Base-by-base conservation (phyloP, 768 basidiomycete species). In the Naganishia antarctica region DNA sequence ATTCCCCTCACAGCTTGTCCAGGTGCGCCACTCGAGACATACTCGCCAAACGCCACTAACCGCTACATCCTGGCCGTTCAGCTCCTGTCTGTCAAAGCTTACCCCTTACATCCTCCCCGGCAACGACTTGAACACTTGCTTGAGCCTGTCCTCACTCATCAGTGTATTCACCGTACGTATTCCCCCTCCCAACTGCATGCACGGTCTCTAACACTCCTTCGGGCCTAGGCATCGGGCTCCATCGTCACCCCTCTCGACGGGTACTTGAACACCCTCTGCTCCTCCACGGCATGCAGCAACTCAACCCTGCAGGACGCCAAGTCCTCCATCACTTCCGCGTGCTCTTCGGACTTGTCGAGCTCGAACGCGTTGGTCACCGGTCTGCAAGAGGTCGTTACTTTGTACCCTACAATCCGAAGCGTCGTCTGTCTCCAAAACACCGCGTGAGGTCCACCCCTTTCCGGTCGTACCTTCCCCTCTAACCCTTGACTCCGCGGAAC, bases 381-480 rank as follows among this genome's bases (percentile, higher is more conserved):
- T 12, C 64, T 77, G 12, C 32, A 70, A 31, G 26, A 65, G 2
- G 43, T 74, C 21, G 53, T 77, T 31, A 26, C 64, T 13, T 57
- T 66, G 53, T 77, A 77, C 60, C 63, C 69, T 25, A 60, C 73
- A 37, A 66, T 75, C 57, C 53, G 70, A 60, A 64, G 68, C 21
- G 74, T 71, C n/a, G 76, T 67, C 12, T 77, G 76, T 63, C 66
- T 74, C 32, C 71, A 71, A 66, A 71, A 72, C 61, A 40, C 71
- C 15, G 71, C 71, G 76, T 77, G 64, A 61, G 73, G 23, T 34
- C n/a, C 26, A 11, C 23, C 29, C 7, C 47, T 47, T 50, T n/a
- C 21, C 13, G 11, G 31, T 32, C 28, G 12, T n/a, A n/a, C 11
- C 53, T 25, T 29, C n/a, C 18, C 16, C 4, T 40, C 26, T 1